Conservation (phyloP, 2,329 filamentous ascomycete genomes). For the Microdochium nivale region DNA sequence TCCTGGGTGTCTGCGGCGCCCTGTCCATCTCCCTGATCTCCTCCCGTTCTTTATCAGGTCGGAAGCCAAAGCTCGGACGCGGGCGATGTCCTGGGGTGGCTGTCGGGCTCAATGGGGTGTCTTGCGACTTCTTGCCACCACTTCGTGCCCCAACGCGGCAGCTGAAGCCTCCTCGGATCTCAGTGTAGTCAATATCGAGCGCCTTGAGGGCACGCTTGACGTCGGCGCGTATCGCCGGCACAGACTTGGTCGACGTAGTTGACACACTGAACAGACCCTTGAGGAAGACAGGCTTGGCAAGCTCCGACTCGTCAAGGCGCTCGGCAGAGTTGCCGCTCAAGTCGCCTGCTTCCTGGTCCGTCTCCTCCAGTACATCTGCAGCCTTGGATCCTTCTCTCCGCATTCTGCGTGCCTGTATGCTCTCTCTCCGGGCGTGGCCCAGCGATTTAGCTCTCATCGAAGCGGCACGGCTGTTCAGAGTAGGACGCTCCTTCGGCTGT, state of each 20-base stretch:
- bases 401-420: slow-evolving; percentile 78
- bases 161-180: slow-evolving; percentile 89
- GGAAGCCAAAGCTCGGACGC: slow-evolving; percentile 76
- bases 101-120: slow-evolving; percentile 51
- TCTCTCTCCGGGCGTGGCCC: slow-evolving; percentile 81
- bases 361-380: slow-evolving; percentile 82
- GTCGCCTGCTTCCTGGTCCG: slow-evolving; percentile 67
- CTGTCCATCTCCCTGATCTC: slow-evolving; percentile 56
- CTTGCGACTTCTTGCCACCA: slow-evolving; percentile 66
- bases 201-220: slow-evolving; percentile 84
- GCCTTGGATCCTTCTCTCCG: slow-evolving; percentile 64
- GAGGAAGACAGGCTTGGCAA: slow-evolving; percentile 88
- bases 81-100: slow-evolving; percentile 55
- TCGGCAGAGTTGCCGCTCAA: slow-evolving; percentile 53
- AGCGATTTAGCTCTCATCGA: slow-evolving; percentile 76
- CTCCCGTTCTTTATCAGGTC: slow-evolving; percentile 59
- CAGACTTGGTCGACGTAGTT: slow-evolving; percentile 87
- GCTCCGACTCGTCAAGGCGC: slow-evolving; percentile 58
- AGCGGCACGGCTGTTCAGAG: slow-evolving; percentile 46
- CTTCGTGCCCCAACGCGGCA: slow-evolving; percentile 88
- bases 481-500: slow-evolving; percentile 41
- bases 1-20: slow-evolving; percentile 38
- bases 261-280: slow-evolving; percentile 97
- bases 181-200: slow-evolving; percentile 81
- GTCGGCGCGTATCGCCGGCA: slow-evolving; percentile 77